Percentiles rank a stretch among this genome's conserved stretches.
These are phyloP conservation scores for Lecanoromycetidae sp. DNA, from an alignment of 2,329 filamentous ascomycete genomes.

Conservation along the genomic window DNA sequence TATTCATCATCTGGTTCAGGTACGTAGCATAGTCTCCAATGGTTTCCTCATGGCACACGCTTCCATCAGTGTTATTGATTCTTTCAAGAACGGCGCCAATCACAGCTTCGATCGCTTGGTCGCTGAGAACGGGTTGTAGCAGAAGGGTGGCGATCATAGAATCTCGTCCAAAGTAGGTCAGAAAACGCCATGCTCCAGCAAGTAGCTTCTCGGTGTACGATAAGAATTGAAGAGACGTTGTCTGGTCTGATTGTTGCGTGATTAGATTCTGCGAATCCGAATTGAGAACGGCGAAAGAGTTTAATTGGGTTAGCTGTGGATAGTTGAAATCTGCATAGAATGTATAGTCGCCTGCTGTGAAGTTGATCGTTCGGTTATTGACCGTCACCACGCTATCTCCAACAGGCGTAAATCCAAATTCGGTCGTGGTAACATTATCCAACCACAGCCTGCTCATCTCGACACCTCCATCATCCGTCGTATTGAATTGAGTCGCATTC, in stretches of 20 bases:
- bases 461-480: constrained; percentile 29
- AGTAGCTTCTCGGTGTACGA: constrained; percentile 52
- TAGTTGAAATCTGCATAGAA: constrained; percentile 52
- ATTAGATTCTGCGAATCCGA: constrained; percentile 36
- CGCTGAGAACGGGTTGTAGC: constrained; percentile 44
- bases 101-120: constrained; percentile 48
- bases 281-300: constrained; percentile 39
- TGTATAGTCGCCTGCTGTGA: constrained; percentile 43
- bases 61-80: constrained; percentile 47
- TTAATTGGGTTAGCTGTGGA: constrained; percentile 46
- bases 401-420: constrained; percentile 32
- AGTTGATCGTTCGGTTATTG: constrained; percentile 33
- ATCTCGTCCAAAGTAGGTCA: constrained; percentile 57
- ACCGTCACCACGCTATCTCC: constrained; percentile 28
- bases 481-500: constrained; percentile 35
- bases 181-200: constrained; percentile 53
- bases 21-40: constrained; percentile 54
- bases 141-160: constrained; percentile 50
- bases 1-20: constrained; percentile 42
- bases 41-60: constrained; percentile 52
- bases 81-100: constrained; percentile 50
- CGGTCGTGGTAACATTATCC: constrained; percentile 48
- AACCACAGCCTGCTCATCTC: constrained; percentile 46
- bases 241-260: constrained; percentile 34
- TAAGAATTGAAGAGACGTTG: constrained; percentile 37